These are phyloP conservation scores for Aureobasidium uvarum DNA, from an alignment of 2,329 filamentous ascomycete species.

Conservation along the genomic window DNA sequence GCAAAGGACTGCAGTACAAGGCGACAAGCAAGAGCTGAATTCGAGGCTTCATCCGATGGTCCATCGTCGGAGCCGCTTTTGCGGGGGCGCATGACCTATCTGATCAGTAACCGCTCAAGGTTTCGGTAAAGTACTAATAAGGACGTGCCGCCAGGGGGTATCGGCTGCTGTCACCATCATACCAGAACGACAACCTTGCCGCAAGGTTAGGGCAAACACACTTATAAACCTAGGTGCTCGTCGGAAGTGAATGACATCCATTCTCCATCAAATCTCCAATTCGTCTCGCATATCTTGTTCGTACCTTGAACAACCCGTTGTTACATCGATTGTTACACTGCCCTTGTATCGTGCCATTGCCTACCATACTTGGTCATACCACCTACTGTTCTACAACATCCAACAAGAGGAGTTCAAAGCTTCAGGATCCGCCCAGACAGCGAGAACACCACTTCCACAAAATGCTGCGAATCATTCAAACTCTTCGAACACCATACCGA, in stretches of 20 bases:
- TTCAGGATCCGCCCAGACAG: not conserved
- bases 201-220: not conserved
- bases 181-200: not conserved
- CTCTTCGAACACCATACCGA: not conserved
- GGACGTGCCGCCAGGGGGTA: not conserved
- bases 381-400: not conserved
- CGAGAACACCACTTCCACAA: not conserved
- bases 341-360: not conserved
- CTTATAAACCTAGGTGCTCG: not conserved
- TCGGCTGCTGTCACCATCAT: not conserved
- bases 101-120: not conserved
- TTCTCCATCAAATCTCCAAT: not conserved
- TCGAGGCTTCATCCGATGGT: not conserved
- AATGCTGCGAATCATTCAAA: constrained; percentile 18
- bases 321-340: constrained; percentile 2
- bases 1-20: not conserved
- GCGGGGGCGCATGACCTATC: not conserved
- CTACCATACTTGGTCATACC: not conserved
- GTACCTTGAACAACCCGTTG: not conserved
- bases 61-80: not conserved
- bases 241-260: not conserved
- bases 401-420: not conserved
- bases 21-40: not conserved
- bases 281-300: not conserved
- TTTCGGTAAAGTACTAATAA: not conserved